Evolutionary conservation across 1,139 yeast species (phyloP), one percentile per base, ranked within the genome.

Genomic region (Arxiozyma slooffiae): DNA sequence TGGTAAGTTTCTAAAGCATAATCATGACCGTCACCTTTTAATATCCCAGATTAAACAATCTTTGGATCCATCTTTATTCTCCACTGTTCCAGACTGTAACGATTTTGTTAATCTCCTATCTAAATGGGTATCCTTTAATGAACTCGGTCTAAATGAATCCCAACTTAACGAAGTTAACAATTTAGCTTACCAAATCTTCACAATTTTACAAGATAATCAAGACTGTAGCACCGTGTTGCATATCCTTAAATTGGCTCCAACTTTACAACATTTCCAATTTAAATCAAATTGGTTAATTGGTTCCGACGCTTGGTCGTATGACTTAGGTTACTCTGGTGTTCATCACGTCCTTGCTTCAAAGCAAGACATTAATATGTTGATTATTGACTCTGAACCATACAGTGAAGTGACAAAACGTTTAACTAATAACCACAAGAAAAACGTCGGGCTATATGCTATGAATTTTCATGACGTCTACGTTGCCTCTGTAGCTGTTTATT

Each of bases 231-330:
- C 58, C 53, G 63, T 67, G 4, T 62, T 74, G 1, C 69, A 72
- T 16, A 60, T 71, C 18, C 73, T 85, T 6, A 59, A 71, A 47
- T 65, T 71, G 14, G 70, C 85, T 16, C 71, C 84, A 46, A 67
- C 70, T 3, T 68, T 71, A 44, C 70, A 76, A 54, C 70, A 72
- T 4, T 74, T 71, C 55, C 75, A 83, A 56, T 61, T 67, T 65
- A 72, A 73, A 49, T 74, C 85, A 24, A 76, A 80, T 54, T 90
- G 98, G 98, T 73, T 90, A 55, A 75, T 92, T 55, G 97, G 97
- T 23, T 88, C 97, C 8, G 97, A 90, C 68, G 81, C 95, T 37
- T 90, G 98, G 97, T 79, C 96, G 21, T 89, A 84, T 65, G 97
- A 90, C 71, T 73, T 87, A 59, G 97, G 97, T 41, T 76, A 86